Percentiles rank a stretch among this genome's conserved stretches.
These are phyloP conservation scores for Allomyces macrogynus DNA, from an alignment of 192 early-diverging fungal genomes.

Conservation along the genomic window DNA sequence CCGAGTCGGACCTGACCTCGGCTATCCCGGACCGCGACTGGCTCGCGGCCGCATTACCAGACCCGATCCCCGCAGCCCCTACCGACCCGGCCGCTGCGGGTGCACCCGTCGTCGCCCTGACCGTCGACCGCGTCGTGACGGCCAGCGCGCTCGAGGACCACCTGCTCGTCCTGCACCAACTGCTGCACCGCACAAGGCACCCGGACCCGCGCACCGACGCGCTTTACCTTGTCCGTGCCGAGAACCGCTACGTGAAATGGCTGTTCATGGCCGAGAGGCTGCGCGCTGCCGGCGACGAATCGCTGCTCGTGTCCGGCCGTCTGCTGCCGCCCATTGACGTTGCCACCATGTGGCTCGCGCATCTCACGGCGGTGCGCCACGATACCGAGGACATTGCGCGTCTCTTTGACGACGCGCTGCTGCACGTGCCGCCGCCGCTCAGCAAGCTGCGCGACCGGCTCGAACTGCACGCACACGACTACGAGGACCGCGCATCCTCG, in stretches of 20 bases:
- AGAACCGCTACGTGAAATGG: neutral
- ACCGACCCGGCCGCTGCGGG: no score
- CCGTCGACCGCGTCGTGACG: neutral
- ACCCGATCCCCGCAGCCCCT: no score
- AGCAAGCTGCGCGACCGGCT: neutral
- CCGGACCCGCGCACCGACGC: neutral
- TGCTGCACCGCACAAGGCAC: neutral
- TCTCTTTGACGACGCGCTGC: neutral
- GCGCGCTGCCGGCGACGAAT: neutral
- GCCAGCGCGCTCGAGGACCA: neutral
- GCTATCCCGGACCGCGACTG: no score
- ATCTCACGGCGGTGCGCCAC: neutral
- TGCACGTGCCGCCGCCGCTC: neutral
- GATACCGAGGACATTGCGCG: neutral
- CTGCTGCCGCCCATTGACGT: neutral
- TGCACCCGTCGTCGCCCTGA: no score
- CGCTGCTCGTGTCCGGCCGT: neutral
- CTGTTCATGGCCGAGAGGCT: neutral
- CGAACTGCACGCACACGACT: neutral
- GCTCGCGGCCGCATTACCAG: no score
- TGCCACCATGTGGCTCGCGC: neutral
- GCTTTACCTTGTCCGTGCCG: neutral
- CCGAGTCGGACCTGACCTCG: no score
- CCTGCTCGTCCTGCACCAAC: neutral
- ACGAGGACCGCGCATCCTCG: neutral